A percentile compares a stretch with the other conserved stretches of the same genome.
These are phyloP conservation scores for Penicillium ucsense DNA, from an alignment of 495 filamentous ascomycete species.

Conservation along the genomic window DNA sequence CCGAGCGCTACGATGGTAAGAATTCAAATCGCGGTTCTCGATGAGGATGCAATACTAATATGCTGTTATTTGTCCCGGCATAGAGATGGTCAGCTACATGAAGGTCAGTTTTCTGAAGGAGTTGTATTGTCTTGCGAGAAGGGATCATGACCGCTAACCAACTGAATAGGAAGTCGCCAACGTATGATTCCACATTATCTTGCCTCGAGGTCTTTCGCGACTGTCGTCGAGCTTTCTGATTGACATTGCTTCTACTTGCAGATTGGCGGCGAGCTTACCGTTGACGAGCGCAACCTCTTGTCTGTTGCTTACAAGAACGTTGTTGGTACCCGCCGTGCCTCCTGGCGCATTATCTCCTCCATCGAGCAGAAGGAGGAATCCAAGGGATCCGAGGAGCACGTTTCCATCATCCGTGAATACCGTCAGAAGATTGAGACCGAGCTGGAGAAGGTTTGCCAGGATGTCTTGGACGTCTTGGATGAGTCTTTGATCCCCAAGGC, in stretches of 20 bases:
- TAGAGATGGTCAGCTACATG: slow-evolving; percentile 99
- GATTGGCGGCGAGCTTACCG: slow-evolving; percentile 81
- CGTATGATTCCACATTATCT: slow-evolving; percentile 40
- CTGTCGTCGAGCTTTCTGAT: slow-evolving; percentile 2
- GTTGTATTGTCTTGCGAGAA: slow-evolving; percentile 4
- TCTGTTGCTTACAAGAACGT: slow-evolving; percentile 99
- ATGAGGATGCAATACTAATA: slow-evolving; percentile 13
- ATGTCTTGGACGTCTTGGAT: slow-evolving; percentile 95
- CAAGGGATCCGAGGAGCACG: slow-evolving; percentile 97
- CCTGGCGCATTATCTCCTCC: slow-evolving; percentile 98
- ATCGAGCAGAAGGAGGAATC: slow-evolving; percentile 99
- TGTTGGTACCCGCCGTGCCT: slow-evolving; percentile 95
- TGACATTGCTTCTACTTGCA: slow-evolving; percentile 33
- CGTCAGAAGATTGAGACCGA: slow-evolving; percentile 98
- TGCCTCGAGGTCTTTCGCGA: neutral
- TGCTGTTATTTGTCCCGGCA: slow-evolving; percentile 6
- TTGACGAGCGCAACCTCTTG: slow-evolving; percentile 98
- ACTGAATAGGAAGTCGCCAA: slow-evolving; percentile 81
- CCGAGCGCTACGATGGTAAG: slow-evolving; percentile 98
- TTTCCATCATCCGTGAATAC: slow-evolving; percentile 91
- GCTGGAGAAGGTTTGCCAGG: slow-evolving; percentile 96
- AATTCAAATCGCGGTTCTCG: neutral
- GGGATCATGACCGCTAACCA: slow-evolving; percentile 24
- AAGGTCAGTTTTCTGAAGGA: slow-evolving; percentile 52
- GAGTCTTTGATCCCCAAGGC: slow-evolving; percentile 95